Base-by-base conservation (phyloP, 768 basidiomycete species). In the Boletus rufocinnamomeus region DNA sequence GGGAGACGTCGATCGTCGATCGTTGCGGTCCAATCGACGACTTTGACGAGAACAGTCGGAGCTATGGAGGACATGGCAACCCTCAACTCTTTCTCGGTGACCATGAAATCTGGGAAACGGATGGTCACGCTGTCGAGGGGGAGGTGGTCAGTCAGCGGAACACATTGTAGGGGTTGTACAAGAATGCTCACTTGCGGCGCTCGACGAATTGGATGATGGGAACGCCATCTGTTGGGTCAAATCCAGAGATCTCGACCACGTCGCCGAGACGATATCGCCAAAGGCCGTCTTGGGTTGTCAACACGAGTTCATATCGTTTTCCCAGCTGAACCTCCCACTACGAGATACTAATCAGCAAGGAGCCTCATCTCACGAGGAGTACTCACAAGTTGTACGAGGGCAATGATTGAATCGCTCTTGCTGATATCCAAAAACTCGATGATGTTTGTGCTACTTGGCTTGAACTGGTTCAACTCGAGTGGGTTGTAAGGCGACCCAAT, bases 221-320 rank as follows among this genome's bases (percentile, higher is more conserved):
- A 9, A 38, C 27, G n/a, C 66, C 67, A 38, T 64, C 56, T 7
- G 21, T 47, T 1, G 66, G 45, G 19, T 63, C 61, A 25, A 69
- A 70, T 5, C 64, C 66, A 3, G 51, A 40, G 25, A 68, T 45
- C 56, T 68, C 63, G 21, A 67, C 41, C 21, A 70, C 50, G 32
- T 70, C 66, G 1, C 60, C 62, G 4, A 69, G 57, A 27, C 62
- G 56, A 52, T 67, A 67, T 2, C 65, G 62, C 68, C 69, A 68
- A 40, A 70, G 17, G 10, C 66, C 66, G 2, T 65, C 55, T 10
- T 9, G 27, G 4, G 63, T 63, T 4, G 68, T 69, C 6, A 66
- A n/a, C 23, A 69, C 57, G 35, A 56, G 7, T 27, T 69, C 68
- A 16, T 69, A 68, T 8, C 11, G 56, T 35, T 38, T 55, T 23